Conservation (phyloP, 2,329 filamentous ascomycete species). For the Aspergillus thermomutatus region DNA sequence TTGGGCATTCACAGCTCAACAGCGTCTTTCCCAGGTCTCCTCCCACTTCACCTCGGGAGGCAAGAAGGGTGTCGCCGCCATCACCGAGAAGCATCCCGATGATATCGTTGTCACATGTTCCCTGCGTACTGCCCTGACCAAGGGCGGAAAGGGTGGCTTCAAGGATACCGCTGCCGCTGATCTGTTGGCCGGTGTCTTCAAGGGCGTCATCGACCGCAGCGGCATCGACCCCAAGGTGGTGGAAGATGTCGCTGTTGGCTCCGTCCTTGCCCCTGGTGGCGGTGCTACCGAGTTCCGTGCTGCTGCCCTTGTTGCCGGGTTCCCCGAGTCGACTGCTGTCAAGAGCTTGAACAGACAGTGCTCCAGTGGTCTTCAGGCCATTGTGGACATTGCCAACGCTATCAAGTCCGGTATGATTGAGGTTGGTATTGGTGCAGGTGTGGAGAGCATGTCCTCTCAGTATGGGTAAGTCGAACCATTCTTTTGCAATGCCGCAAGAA, state of each 20-base stretch:
- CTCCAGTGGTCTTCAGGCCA: conserved; percentile 86
- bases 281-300: conserved; percentile 97
- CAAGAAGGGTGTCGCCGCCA: conserved; percentile 32
- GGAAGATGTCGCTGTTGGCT: conserved; percentile 89
- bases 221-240: conserved; percentile 83
- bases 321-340: conserved; percentile 80
- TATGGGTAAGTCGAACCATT: conserved; percentile 66
- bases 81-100: conserved; percentile 53
- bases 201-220: conserved; percentile 76
- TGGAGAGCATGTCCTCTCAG: conserved; percentile 92
- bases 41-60: conserved; percentile 50
- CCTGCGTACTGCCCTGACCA: conserved; percentile 87
- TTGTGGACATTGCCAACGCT: conserved; percentile 90
- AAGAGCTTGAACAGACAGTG: conserved; percentile 92
- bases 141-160: conserved; percentile 88
- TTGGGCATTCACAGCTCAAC: conserved; percentile 44
- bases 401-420: conserved; percentile 93
- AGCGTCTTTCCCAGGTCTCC: conserved; percentile 58
- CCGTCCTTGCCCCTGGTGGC: conserved; percentile 86
- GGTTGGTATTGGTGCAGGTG: conserved; percentile 86
- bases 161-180: conserved; percentile 91
- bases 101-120: conserved; percentile 88
- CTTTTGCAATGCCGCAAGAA: background rate
- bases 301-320: conserved; percentile 83
- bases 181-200: conserved; percentile 78